Evolutionary conservation across 2,329 filamentous ascomycete genomes (phyloP).

Genomic region (Paecilomyces fulvus): DNA sequence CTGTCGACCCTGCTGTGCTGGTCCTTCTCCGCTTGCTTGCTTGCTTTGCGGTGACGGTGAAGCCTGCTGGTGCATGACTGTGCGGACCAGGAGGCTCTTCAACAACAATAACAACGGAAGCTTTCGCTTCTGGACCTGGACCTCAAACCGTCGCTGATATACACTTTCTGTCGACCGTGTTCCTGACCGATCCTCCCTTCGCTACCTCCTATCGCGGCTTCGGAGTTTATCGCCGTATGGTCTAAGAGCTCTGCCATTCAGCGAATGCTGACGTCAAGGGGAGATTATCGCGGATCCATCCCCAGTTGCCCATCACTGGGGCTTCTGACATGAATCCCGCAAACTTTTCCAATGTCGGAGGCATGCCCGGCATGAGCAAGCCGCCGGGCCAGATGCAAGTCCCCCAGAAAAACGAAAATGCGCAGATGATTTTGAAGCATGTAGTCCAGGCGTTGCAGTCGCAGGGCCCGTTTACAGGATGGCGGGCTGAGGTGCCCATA

Average conservation of each 20-base stretch:
- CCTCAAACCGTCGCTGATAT: neutral
- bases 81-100: neutral
- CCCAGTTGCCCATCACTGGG: slow-evolving; percentile 29
- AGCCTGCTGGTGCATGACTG: neutral
- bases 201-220: neutral
- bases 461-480: slow-evolving; percentile 37
- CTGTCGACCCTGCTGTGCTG: neutral
- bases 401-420: slow-evolving; percentile 24
- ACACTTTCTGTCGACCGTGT: neutral
- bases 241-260: slow-evolving; percentile 7
- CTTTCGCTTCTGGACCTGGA: neutral
- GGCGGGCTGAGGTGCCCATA: slow-evolving; percentile 34
- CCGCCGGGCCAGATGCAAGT: slow-evolving; percentile 24
- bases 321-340: slow-evolving; percentile 36
- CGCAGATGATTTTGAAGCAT: slow-evolving; percentile 28
- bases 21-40: neutral
- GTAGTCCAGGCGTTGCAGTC: slow-evolving; percentile 31
- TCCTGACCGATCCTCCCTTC: neutral
- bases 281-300: slow-evolving; percentile 23
- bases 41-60: neutral
- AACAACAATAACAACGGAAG: neutral
- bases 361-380: slow-evolving; percentile 25
- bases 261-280: slow-evolving; percentile 30
- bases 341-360: slow-evolving; percentile 29
- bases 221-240: slow-evolving; percentile 1